Percentiles rank a stretch among this genome's conserved stretches.
phyloP scores from a whole-genome alignment of 176 grass and related monocot species.

The Ensete glaucum region DNA sequence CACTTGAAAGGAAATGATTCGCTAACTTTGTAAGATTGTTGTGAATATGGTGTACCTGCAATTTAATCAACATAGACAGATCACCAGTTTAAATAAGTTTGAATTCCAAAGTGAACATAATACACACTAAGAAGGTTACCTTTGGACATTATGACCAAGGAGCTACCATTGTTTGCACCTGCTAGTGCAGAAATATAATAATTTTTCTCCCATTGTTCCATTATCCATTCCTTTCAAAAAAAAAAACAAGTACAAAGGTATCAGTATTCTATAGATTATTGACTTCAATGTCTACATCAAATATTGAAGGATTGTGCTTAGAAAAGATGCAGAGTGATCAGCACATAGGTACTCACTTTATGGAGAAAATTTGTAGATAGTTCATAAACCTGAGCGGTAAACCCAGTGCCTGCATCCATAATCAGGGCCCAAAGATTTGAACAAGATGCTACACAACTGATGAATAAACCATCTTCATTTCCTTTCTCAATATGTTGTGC shows the following conservation, averaged over 20 bases:
- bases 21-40: slow-evolving; percentile 97
- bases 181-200: slow-evolving; percentile 91
- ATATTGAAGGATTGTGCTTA: not conserved
- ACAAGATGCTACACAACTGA: slow-evolving; percentile 84
- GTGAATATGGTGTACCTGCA: slow-evolving; percentile 72
- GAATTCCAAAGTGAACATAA: slow-evolving; percentile 11
- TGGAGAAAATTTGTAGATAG: slow-evolving; percentile 91
- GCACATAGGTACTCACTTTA: slow-evolving; percentile 49
- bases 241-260: slow-evolving; percentile 13
- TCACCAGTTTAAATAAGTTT: not conserved
- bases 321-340: slow-evolving; percentile 7
- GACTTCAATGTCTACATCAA: not conserved
- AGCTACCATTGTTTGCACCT: slow-evolving; percentile 85
- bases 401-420: slow-evolving; percentile 98
- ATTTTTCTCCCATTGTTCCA: slow-evolving; percentile 97
- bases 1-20: slow-evolving; percentile 97
- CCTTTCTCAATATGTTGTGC: slow-evolving; percentile 87
- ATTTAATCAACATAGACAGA: slow-evolving; percentile 6
- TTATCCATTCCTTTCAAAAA: slow-evolving; percentile 99
- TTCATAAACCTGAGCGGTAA: slow-evolving; percentile 83
- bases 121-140: slow-evolving; percentile 29
- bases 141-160: slow-evolving; percentile 95
- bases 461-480: slow-evolving; percentile 90
- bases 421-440: slow-evolving; percentile 93
- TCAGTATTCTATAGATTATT: not conserved